Percentiles rank a stretch among this genome's conserved stretches.
Evolutionary conservation across 2,329 filamentous ascomycete species (phyloP).

Genomic region (Raffaelea deltoideospora): DNA sequence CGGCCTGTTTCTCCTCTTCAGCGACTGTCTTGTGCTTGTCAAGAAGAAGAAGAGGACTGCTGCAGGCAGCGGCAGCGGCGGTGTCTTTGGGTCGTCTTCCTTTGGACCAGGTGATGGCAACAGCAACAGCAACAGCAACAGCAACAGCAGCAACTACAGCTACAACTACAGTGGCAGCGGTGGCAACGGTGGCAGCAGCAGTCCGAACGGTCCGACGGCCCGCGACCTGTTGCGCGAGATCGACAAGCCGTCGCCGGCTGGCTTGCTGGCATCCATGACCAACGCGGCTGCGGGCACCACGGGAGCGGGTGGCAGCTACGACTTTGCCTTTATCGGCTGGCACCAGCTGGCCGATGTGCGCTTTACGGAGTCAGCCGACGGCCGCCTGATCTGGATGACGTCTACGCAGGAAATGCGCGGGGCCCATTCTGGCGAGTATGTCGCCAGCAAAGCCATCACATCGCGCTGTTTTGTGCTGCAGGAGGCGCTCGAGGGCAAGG

Average conservation of each 20-base stretch:
- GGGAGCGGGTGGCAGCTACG: slow-evolving; percentile 50
- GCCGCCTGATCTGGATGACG: slow-evolving; percentile 51
- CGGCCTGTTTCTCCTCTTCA: slow-evolving; percentile 71
- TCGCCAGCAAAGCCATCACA: slow-evolving; percentile 35
- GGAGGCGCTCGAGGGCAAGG: slow-evolving; percentile 65
- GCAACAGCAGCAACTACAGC: too few species aligned
- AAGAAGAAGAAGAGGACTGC: slow-evolving; percentile 55
- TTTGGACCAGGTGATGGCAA: too few species aligned
- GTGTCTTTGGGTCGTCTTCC: too few species aligned
- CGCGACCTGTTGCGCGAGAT: slow-evolving; percentile 71
- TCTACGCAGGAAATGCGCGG: slow-evolving; percentile 47
- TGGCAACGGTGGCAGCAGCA: too few species aligned
- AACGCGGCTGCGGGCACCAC: slow-evolving; percentile 44
- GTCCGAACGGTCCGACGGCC: slow-evolving; percentile 49
- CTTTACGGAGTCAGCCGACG: slow-evolving; percentile 56
- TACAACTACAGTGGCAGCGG: too few species aligned
- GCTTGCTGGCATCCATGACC: slow-evolving; percentile 47
- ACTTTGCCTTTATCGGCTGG: slow-evolving; percentile 63
- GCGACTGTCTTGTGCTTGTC: slow-evolving; percentile 64
- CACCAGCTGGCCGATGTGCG: slow-evolving; percentile 54
- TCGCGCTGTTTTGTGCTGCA: slow-evolving; percentile 57
- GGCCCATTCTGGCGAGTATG: slow-evolving; percentile 30
- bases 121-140: too few species aligned
- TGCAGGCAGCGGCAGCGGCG: too few species aligned
- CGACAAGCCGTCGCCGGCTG: slow-evolving; percentile 59